A percentile compares a stretch with the other conserved stretches of the same genome.
Evolutionary conservation across 2,329 filamentous ascomycete genomes (phyloP).

Genomic region (Colletotrichum acutatum): DNA sequence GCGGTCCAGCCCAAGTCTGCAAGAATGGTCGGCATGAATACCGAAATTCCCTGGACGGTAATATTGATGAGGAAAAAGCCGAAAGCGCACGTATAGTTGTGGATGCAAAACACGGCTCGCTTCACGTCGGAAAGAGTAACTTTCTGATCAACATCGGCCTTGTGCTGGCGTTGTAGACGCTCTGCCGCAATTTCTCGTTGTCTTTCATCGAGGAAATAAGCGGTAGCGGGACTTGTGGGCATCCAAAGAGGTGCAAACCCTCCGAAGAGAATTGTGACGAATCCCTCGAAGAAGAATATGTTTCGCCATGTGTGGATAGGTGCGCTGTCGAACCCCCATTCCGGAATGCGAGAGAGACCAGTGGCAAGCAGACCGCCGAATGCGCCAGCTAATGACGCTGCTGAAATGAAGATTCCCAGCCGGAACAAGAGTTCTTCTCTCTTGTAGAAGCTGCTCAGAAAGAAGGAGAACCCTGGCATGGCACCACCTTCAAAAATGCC

Average conservation of each 20-base stretch:
- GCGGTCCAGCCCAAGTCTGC: constrained; percentile 52
- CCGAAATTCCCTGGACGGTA: constrained; percentile 64
- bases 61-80: constrained; percentile 71
- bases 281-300: constrained; percentile 73
- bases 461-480: constrained; percentile 68
- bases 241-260: constrained; percentile 61
- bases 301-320: constrained; percentile 64
- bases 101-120: constrained; percentile 63
- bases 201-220: constrained; percentile 62
- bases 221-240: constrained; percentile 59
- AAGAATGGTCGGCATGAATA: constrained; percentile 63
- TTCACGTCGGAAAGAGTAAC: constrained; percentile 61
- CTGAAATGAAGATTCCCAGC: constrained; percentile 66
- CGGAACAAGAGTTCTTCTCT: constrained; percentile 65
- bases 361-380: constrained; percentile 68
- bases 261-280: constrained; percentile 62
- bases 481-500: constrained; percentile 68
- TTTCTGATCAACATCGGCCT: constrained; percentile 55
- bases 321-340: constrained; percentile 58
- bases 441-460: constrained; percentile 67
- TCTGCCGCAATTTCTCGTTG: constrained; percentile 65
- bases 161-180: constrained; percentile 61
- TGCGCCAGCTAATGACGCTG: constrained; percentile 65
- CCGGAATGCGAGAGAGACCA: constrained; percentile 60
- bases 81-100: constrained; percentile 67